These are phyloP conservation scores for Neurospora sp. DNA, from an alignment of 495 filamentous ascomycete species.

Conservation along the genomic window DNA sequence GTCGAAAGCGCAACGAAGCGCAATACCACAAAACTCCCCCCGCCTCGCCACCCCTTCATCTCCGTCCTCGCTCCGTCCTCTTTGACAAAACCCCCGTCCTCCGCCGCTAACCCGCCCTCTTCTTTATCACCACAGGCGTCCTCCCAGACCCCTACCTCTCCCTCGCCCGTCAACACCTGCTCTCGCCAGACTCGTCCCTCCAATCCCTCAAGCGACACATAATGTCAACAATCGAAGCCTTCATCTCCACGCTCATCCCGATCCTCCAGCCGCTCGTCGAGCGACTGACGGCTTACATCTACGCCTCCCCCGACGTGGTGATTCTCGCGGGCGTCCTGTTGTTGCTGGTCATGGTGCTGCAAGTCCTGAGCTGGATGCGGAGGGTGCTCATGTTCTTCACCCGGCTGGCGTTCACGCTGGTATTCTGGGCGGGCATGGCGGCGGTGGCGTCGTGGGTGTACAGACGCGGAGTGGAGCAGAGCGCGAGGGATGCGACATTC, in stretches of 20 bases:
- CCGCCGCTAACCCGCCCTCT: background rate
- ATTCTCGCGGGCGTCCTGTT: constrained; percentile 44
- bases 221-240: constrained; percentile 21
- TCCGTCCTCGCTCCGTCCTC: background rate
- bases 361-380: constrained; percentile 55
- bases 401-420: constrained; percentile 43
- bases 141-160: constrained; percentile 28
- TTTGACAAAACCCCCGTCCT: background rate
- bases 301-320: constrained; percentile 47
- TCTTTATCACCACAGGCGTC: constrained; percentile 20
- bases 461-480: constrained; percentile 52
- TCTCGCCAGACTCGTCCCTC: constrained; percentile 23
- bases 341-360: constrained; percentile 48
- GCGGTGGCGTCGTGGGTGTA: constrained; percentile 46
- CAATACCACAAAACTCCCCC: background rate
- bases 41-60: background rate
- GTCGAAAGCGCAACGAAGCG: background rate
- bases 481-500: constrained; percentile 41
- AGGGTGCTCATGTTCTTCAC: constrained; percentile 66
- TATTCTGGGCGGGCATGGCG: constrained; percentile 48
- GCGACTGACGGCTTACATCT: constrained; percentile 25
- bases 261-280: constrained; percentile 40
- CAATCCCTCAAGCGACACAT: constrained; percentile 22
- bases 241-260: constrained; percentile 21
- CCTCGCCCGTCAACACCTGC: constrained; percentile 27